Evolutionary conservation across 106 monocot genomes (phyloP).

Genomic region (Phalaenopsis equestris): DNA sequence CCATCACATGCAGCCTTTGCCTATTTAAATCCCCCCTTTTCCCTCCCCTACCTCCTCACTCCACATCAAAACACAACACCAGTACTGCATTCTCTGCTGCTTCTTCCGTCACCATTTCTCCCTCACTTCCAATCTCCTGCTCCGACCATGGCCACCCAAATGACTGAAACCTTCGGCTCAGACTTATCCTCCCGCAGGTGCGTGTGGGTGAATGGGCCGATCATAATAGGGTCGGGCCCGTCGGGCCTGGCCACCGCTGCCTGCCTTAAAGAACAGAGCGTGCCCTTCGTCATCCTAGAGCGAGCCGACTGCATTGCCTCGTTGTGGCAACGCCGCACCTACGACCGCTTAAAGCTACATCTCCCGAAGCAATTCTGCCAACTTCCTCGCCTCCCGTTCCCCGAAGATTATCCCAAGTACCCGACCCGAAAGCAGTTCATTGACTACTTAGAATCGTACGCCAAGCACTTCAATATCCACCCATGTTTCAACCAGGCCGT

Average conservation of each 20-base stretch:
- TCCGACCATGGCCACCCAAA: neutral
- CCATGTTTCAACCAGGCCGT: conserved; percentile 35
- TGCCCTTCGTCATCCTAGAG: conserved; percentile 41
- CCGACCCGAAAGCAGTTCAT: conserved; percentile 32
- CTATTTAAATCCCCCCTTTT: too few relatives aligned
- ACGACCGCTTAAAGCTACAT: conserved; percentile 42
- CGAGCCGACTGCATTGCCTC: conserved; percentile 40
- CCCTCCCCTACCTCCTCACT: too few relatives aligned
- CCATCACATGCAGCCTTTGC: too few relatives aligned
- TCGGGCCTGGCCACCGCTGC: conserved; percentile 38
- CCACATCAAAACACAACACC: too few relatives aligned
- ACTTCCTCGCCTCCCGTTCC: conserved; percentile 34
- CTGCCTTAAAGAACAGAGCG: conserved; percentile 18
- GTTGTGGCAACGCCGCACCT: conserved; percentile 40
- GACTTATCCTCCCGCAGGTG: conserved; percentile 19
- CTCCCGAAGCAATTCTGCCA: conserved; percentile 52
- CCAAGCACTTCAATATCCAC: conserved; percentile 20
- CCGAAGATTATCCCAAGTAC: conserved; percentile 29
- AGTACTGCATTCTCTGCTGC: too few relatives aligned
- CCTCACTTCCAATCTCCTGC: neutral
- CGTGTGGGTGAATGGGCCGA: conserved; percentile 42
- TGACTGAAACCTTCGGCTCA: neutral
- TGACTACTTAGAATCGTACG: conserved; percentile 33
- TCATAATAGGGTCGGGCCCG: conserved; percentile 42
- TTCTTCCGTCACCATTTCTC: too few relatives aligned